Base-by-base conservation (phyloP, 305 asterid species). In the Rubia peregrina region DNA sequence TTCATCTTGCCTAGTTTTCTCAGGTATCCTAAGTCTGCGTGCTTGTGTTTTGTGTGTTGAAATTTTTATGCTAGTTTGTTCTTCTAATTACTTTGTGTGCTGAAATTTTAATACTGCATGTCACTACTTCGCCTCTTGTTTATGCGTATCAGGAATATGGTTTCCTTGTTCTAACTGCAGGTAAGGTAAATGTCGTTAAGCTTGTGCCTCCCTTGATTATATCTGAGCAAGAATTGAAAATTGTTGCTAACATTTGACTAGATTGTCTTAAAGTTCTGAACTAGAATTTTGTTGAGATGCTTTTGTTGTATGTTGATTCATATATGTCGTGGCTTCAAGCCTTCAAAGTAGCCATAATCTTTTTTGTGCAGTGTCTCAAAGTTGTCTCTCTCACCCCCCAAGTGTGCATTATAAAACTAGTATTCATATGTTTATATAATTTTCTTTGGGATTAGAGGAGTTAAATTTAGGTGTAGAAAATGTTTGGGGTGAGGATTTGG, bases 171-270 rank as follows among this genome's bases (percentile, higher is more conserved):
- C 75, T 91, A 73, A 89, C 97, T 0, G 97, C 98, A 0, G 99
- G 98, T 12, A 94, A 91, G 81, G 98, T 97, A 26, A 94, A 91
- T 14, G 90, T 89, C 4, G 86, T 89, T 49, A 80, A 96, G 83
- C 86, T 94, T 19, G 96, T 89, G 46, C 99, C 97, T 0, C 99
- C 99, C 0, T 80, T 94, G 89, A 79, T 86, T 48, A 88, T 94
- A 53, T 82, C 93, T 0, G 82, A 80, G 84, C 80, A 89, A 77
- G 97, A 94, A 78, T 66, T 91, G 72, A 85, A 80, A 19, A 73
- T 46, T 67, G 99, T 93, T 17, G 85, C 76, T 70, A 81, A 84
- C 73, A 84, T 94, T 56, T 80, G 91, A 80, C 74, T 71, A 38
- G 77, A 79, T 4, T 85, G 92, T 74, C 61, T 94, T 53, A 86